A percentile compares a stretch with the other conserved stretches of the same genome.
These are phyloP conservation scores for Neofusicoccum parvum DNA, from an alignment of 2,329 filamentous ascomycete genomes.

Conservation along the genomic window DNA sequence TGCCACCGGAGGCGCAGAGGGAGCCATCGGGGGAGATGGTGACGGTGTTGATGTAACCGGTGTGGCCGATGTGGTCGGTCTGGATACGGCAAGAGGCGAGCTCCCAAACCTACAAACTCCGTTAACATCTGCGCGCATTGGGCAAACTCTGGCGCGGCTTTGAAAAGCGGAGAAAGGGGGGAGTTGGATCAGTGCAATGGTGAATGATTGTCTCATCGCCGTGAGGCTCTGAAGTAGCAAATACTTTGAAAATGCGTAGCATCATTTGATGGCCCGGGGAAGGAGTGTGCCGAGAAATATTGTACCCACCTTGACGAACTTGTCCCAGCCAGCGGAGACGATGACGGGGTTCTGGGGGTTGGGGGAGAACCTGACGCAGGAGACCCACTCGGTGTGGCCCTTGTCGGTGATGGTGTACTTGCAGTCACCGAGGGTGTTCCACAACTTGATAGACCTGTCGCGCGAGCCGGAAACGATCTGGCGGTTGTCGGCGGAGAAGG, in stretches of 20 bases:
- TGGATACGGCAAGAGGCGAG: slow-evolving; percentile 99
- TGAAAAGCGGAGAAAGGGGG: slow-evolving; percentile 23
- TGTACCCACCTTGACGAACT: slow-evolving; percentile 95
- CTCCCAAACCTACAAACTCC: slow-evolving; percentile 84
- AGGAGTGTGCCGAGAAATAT: slow-evolving; percentile 5
- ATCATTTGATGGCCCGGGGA: slow-evolving; percentile 68
- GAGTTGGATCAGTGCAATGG: slow-evolving; percentile 73
- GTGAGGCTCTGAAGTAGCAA: slow-evolving; percentile 99
- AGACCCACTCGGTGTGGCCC: slow-evolving; percentile 99
- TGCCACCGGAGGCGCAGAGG: slow-evolving; percentile 97
- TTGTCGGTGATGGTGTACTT: slow-evolving; percentile 99
- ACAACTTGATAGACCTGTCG: slow-evolving; percentile 99
- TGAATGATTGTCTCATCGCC: slow-evolving; percentile 98
- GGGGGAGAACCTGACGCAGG: slow-evolving; percentile 98
- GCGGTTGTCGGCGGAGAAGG: slow-evolving; percentile 99
- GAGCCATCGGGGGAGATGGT: slow-evolving; percentile 99
- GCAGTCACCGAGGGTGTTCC: slow-evolving; percentile 99
- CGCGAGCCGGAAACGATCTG: slow-evolving; percentile 99
- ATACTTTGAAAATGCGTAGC: slow-evolving; percentile 91
- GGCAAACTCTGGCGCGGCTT: background rate
- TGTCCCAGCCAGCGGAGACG: slow-evolving; percentile 98
- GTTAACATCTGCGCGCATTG: slow-evolving; percentile 31
- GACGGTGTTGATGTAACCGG: slow-evolving; percentile 99
- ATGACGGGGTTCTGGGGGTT: slow-evolving; percentile 99
- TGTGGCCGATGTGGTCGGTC: slow-evolving; percentile 99